Conservation (phyloP, 495 filamentous ascomycete species). For the Hamigera avellanea region DNA sequence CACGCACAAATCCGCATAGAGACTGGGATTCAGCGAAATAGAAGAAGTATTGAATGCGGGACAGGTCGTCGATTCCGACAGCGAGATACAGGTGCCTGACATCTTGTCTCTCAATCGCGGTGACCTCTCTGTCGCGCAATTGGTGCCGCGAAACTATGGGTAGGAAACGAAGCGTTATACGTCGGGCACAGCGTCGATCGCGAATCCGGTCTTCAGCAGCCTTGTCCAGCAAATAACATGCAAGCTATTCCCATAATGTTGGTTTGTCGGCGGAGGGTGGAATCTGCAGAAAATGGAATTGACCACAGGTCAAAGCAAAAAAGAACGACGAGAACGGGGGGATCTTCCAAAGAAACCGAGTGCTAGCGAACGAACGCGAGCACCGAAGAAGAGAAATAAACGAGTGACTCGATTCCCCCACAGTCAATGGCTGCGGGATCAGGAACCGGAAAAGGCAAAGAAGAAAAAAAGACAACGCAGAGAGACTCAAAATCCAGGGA, state of each 20-base stretch:
- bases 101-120: constrained; percentile 13
- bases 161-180: background rate
- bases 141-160: background rate
- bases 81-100: constrained; percentile 56
- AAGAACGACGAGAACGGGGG: too few relatives aligned
- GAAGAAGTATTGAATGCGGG: constrained; percentile 73
- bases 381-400: constrained; percentile 8
- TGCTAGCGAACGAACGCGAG: too few relatives aligned
- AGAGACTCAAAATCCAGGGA: too few relatives aligned
- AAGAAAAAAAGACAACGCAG: constrained; percentile 5
- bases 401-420: constrained; percentile 20
- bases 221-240: too few relatives aligned
- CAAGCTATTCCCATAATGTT: too few relatives aligned
- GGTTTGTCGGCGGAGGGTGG: too few relatives aligned
- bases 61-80: constrained; percentile 69
- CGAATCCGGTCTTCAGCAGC: too few relatives aligned
- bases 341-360: too few relatives aligned
- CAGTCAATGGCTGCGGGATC: too few relatives aligned
- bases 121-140: constrained; percentile 9
- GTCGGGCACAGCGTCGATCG: too few relatives aligned
- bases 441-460: constrained; percentile 1
- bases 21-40: constrained; percentile 56
- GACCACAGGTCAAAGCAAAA: too few relatives aligned
- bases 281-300: too few relatives aligned
- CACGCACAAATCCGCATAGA: constrained; percentile 69